Conservation (phyloP, 345 rosid species). For the Bretschneidera sinensis region DNA sequence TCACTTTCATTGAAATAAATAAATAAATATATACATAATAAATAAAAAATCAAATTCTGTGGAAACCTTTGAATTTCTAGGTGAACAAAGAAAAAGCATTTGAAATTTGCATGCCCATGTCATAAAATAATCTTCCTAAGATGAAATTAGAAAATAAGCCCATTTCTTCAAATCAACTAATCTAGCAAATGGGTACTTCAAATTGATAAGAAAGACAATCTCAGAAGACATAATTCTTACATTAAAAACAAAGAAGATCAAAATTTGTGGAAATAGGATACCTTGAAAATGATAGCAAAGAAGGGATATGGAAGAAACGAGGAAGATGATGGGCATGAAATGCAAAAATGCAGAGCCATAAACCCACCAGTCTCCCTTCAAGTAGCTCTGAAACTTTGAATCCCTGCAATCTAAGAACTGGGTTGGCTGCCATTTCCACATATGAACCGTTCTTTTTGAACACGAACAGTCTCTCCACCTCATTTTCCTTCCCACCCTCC, state of each 20-base stretch:
- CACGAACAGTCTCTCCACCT: slow-evolving; percentile 32
- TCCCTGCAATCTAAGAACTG: slow-evolving; percentile 21
- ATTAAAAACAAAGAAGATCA: not conserved
- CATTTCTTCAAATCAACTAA: not conserved
- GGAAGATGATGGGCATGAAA: slow-evolving; percentile 22
- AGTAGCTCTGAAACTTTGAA: slow-evolving; percentile 23
- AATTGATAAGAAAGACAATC: not conserved
- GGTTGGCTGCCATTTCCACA: slow-evolving; percentile 24
- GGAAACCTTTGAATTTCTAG: not conserved
- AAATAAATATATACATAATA: too few relatives aligned
- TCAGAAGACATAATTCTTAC: not conserved
- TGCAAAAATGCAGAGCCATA: slow-evolving; percentile 33
- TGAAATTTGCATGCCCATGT: too few relatives aligned
- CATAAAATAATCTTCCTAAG: not conserved
- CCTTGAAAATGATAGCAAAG: slow-evolving; percentile 34
- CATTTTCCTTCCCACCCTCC: slow-evolving; percentile 15
- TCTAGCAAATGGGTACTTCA: not conserved
- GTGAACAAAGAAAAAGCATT: not conserved
- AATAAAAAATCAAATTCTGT: too few relatives aligned
- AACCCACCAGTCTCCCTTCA: slow-evolving; percentile 19
- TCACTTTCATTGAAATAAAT: not conserved
- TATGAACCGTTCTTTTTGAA: slow-evolving; percentile 20
- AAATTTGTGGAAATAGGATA: slow-evolving; percentile 5
- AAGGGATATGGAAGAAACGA: slow-evolving; percentile 26
- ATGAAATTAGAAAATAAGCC: not conserved